Base-by-base conservation (phyloP, 164 flowering plant genomes). In the Sextonia rubra region DNA sequence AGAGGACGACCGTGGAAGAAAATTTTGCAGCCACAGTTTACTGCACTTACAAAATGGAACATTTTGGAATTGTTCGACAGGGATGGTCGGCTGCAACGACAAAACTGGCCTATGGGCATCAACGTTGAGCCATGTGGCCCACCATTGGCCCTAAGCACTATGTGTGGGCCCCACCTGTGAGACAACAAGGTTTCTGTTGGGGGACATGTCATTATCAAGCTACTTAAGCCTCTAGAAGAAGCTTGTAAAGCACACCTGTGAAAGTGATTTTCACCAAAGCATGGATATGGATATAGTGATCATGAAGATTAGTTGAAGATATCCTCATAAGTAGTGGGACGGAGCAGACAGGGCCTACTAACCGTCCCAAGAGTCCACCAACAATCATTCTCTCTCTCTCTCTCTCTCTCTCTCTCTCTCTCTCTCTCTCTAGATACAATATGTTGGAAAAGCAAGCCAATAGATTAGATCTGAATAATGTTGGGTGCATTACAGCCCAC, bases 161-260 rank as follows among this genome's bases (percentile, higher is more conserved):
- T 23, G 14, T 25, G 66, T 6, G 27, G 47, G 47, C 2, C 67
- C 67, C 47, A 17, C 2, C 47, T 12, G 23, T 71, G 72, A 66
- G 73, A 75, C 73, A 63, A 68, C 64, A 61, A 47, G 55, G 56
- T 66, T 74, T 32, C 69, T 22, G 71, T 58, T 25, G 63, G 66
- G 73, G 71, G 70, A 64, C 75, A 68, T 67, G 75, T 78, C 77
- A 74, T 74, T 44, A 78, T 78, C 80, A 71, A 69, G 60, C 63
- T 62, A 71, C 62, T 67, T 71, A 49, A 64, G 60, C 23, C 67
- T 70, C 70, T 64, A 73, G 76, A 73, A 74, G 76, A 70, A 74
- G 77, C 68, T 73, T 69, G 32, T 64, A 65, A 30, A 56, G 12
- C 60, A 14, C 72, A 70, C 25, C 49, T 58, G 15, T 67, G 56